A percentile compares a stretch with the other conserved stretches of the same genome.
Evolutionary conservation across 345 rosid species (phyloP).

Genomic region (Gossypium thurberi): DNA sequence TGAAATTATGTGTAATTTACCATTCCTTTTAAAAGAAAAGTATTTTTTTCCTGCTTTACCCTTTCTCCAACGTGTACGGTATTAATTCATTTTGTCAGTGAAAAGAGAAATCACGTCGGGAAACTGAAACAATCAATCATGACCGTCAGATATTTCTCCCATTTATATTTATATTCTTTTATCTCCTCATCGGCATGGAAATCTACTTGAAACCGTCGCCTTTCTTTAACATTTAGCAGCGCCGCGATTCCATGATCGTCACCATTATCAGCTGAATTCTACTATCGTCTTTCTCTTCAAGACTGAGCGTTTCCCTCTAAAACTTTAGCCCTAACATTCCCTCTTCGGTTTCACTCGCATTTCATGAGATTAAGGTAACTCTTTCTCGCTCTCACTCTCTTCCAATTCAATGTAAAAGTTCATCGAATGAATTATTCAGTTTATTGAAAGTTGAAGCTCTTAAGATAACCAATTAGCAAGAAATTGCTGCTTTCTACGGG

Average conservation of each 20-base stretch:
- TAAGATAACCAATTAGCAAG: neutral
- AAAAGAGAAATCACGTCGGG: neutral
- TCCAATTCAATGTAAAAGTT: neutral
- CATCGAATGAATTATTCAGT: neutral
- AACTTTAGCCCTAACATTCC: neutral
- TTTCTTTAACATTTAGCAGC: neutral
- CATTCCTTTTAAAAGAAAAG: too few species aligned
- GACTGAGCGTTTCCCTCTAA: neutral
- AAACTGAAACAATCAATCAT: neutral
- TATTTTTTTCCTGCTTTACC: neutral
- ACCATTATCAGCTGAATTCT: neutral
- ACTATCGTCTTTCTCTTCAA: neutral
- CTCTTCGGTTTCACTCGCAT: neutral
- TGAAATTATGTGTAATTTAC: too few species aligned
- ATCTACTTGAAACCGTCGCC: constrained; percentile 4
- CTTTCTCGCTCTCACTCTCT: neutral
- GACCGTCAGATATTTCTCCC: constrained; percentile 6
- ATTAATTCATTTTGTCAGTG: neutral
- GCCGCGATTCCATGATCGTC: neutral
- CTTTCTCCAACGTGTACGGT: neutral
- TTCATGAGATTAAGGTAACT: neutral
- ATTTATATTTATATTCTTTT: neutral
- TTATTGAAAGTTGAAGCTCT: neutral
- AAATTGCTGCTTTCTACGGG: neutral
- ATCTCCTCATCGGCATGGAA: neutral